Evolutionary conservation across 2,329 filamentous ascomycete species (phyloP).

Genomic region (Diplodia corticola): DNA sequence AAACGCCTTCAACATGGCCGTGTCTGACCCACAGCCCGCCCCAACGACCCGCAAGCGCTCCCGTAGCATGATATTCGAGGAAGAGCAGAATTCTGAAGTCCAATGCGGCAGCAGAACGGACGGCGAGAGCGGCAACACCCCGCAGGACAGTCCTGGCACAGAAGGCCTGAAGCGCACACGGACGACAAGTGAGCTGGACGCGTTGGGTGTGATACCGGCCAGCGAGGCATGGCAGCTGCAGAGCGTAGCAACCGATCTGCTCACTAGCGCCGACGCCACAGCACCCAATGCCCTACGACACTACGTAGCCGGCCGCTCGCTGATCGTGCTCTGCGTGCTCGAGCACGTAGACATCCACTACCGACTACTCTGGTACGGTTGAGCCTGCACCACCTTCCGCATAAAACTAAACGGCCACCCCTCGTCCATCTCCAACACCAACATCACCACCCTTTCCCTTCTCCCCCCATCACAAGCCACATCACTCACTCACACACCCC

Average conservation of each 20-base stretch:
- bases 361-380: constrained; percentile 13
- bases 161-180: constrained; percentile 35
- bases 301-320: not conserved
- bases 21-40: not conserved
- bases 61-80: constrained; percentile 10
- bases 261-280: constrained; percentile 22
- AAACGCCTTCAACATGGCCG: not conserved
- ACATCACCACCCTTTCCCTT: too few species aligned
- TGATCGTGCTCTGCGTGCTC: constrained; percentile 17
- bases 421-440: too few species aligned
- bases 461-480: not conserved
- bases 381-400: too few species aligned
- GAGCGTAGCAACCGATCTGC: constrained; percentile 20
- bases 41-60: constrained; percentile 18
- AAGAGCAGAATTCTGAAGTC: not conserved
- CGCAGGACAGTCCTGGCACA: not conserved
- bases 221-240: constrained; percentile 38
- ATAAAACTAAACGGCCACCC: too few species aligned
- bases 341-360: constrained; percentile 17
- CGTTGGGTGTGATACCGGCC: constrained; percentile 33
- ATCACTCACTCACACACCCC: not conserved
- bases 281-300: not conserved
- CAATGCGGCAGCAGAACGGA: not conserved
- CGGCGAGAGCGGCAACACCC: not conserved
- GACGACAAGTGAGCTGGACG: constrained; percentile 39